Evolutionary conservation across 305 asterid genomes (phyloP), one percentile per base, ranked within the genome.

Genomic region (Striga hermonthica): DNA sequence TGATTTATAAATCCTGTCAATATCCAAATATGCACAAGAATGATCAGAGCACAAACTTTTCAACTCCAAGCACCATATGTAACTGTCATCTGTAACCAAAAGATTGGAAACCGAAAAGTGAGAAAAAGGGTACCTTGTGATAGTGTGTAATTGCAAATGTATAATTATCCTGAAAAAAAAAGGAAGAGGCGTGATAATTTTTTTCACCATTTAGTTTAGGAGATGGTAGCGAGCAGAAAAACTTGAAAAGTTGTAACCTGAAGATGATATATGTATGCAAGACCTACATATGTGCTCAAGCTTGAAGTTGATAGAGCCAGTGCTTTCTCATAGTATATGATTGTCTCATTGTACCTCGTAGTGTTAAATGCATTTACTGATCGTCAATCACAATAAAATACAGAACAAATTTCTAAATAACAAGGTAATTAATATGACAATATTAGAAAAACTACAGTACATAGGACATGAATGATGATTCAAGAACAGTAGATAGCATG

Each of bases 331-430:
- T 94, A 94, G 79, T 85, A 86, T 6, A 62, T 67, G 64, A 90
- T 84, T 59, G 99, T 96, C 73, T 94, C 97, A 43, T 75, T 78
- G 85, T 84, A 90, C 81, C 85, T 81, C 97, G 97, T 93, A 88
- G 72, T 53, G 58, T 60, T 68, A 39, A 59, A 56, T 62, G 52
- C 60, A 78, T 31, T 69, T 16, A 64, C 12, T 14, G 4, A 48
- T 58, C 8, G 9, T 39, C 41, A 56, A 65, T 49, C 60, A 44
- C 62, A 54, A 57, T 48, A 31, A 0, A 53, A 22, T 52, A 36
- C 50, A 37, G 56, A 22, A 31, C 31, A 38, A 50, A 35, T 14
- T 4, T 38, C 22, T 14, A 49, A 37, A 41, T 40, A 47, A 67
- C 28, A 66, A 76, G 34, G 56, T 41, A 54, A 47, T 37, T 9